These are phyloP conservation scores for Saccharomycopsis oosterbeekiorum DNA, from an alignment of 805 yeast genomes.

Conservation along the genomic window DNA sequence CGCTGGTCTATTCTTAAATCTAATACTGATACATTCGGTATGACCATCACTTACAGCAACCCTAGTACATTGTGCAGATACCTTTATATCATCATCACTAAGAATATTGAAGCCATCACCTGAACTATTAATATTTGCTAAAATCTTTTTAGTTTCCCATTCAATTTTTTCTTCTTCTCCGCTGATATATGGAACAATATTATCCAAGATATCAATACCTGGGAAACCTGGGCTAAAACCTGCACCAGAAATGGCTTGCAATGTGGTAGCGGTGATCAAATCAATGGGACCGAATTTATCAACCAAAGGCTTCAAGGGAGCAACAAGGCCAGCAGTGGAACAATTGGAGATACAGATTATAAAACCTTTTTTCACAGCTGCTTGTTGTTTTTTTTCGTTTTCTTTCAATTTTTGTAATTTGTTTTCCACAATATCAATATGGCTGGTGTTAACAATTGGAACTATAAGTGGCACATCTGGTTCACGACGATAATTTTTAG, in stretches of 20 bases:
- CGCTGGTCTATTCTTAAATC: conserved; percentile 71
- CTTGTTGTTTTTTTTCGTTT: conserved; percentile 14
- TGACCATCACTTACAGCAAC: conserved; percentile 98
- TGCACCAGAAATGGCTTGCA: conserved; percentile 97
- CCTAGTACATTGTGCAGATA: conserved; percentile 94
- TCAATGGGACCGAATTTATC: conserved; percentile 88
- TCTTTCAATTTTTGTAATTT: conserved; percentile 45
- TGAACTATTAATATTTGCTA: conserved; percentile 50
- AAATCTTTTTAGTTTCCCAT: conserved; percentile 94
- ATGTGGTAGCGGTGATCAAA: conserved; percentile 75
- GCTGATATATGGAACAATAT: conserved; percentile 85
- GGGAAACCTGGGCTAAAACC: conserved; percentile 98
- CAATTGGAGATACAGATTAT: conserved; percentile 95
- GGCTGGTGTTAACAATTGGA: conserved; percentile 91
- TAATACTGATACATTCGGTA: conserved; percentile 85
- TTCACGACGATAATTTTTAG: conserved; percentile 89
- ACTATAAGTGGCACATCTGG: conserved; percentile 85
- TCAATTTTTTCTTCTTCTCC: conserved; percentile 99
- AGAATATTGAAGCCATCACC: conserved; percentile 49
- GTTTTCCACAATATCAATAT: conserved; percentile 60
- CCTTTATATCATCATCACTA: conserved; percentile 62
- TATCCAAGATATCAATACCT: conserved; percentile 89
- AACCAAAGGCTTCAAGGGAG: conserved; percentile 90
- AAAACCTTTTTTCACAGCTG: conserved; percentile 61
- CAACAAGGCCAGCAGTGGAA: conserved; percentile 96